phyloP scores from a whole-genome alignment of 352 stramenopile species.

The Phytophthora fragariae region DNA sequence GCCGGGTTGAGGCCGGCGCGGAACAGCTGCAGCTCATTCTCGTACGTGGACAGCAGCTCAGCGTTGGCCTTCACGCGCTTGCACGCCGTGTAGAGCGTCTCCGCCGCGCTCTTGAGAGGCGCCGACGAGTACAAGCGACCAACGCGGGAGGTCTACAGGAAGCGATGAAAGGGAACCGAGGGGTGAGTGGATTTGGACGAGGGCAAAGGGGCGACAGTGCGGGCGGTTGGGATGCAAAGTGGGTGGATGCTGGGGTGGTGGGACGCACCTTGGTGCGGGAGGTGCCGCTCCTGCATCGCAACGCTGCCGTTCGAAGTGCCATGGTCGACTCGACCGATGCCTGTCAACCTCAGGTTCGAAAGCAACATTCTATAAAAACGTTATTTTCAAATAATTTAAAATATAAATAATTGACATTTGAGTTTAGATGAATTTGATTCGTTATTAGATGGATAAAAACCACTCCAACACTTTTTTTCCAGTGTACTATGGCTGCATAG shows the following conservation, averaged over 20 bases:
- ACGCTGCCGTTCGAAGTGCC: background rate
- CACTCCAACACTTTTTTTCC: too few species aligned
- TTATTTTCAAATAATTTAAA: too few species aligned
- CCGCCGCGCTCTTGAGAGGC: constrained; percentile 26
- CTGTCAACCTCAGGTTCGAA: background rate
- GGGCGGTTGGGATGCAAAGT: background rate
- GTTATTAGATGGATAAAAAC: too few species aligned
- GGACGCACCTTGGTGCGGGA: background rate
- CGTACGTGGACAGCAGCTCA: constrained; percentile 30
- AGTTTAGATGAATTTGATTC: too few species aligned
- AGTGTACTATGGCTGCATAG: too few species aligned
- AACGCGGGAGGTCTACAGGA: constrained; percentile 4
- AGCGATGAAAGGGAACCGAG: background rate
- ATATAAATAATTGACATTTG: too few species aligned
- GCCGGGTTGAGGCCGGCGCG: constrained; percentile 26
- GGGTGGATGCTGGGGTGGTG: background rate
- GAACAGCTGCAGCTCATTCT: constrained; percentile 43
- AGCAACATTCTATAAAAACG: background rate
- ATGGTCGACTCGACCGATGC: background rate
- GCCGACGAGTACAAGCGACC: constrained; percentile 25
- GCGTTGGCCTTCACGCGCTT: constrained; percentile 29
- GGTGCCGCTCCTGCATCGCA: background rate
- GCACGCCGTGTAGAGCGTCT: constrained; percentile 20
- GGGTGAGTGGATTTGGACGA: background rate
- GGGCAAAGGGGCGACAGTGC: background rate